A percentile compares a stretch with the other conserved stretches of the same genome.
Evolutionary conservation across 2,329 filamentous ascomycete genomes (phyloP).

Genomic region (Hypoxylon sp.): DNA sequence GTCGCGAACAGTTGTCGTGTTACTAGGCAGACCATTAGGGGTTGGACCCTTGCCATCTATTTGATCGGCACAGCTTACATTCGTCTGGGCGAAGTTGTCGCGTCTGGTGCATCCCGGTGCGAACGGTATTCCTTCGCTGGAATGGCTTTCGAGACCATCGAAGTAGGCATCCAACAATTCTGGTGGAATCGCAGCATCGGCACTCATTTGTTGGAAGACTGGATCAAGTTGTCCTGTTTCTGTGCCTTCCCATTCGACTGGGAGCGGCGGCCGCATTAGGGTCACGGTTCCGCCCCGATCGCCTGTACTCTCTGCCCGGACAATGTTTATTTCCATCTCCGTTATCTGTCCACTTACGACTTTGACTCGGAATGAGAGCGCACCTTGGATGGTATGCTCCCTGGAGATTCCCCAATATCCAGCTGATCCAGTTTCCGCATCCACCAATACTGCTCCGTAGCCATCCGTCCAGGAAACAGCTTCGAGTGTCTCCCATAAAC

Average conservation of each 20-base stretch:
- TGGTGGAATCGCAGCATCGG: conserved; percentile 7
- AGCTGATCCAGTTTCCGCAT: conserved; percentile 23
- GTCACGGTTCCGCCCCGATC: conserved; percentile 35
- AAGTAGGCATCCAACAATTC: conserved; percentile 30
- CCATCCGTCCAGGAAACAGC: conserved; percentile 23
- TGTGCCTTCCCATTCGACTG: conserved; percentile 36
- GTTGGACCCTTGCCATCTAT: conserved; percentile 28
- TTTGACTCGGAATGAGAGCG: conserved; percentile 33
- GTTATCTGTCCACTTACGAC: conserved; percentile 29
- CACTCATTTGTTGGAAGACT: conserved; percentile 12
- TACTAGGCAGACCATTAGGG: conserved; percentile 33
- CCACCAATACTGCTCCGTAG: conserved; percentile 28
- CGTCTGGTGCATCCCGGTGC: conserved; percentile 29
- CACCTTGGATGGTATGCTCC: conserved; percentile 35
- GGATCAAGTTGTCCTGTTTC: conserved; percentile 25
- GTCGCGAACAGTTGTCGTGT: conserved; percentile 35
- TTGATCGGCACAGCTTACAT: conserved; percentile 34
- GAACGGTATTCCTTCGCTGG: conserved; percentile 32
- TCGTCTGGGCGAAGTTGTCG: conserved; percentile 31
- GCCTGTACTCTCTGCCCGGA: conserved; percentile 32
- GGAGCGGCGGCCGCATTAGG: conserved; percentile 39
- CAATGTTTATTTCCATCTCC: conserved; percentile 34
- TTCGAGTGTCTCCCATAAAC: conserved; percentile 36
- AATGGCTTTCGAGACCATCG: conserved; percentile 34
- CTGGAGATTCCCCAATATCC: conserved; percentile 35